phyloP scores from a whole-genome alignment of 1,139 yeast genomes.

The Scheffersomyces stambukii region DNA sequence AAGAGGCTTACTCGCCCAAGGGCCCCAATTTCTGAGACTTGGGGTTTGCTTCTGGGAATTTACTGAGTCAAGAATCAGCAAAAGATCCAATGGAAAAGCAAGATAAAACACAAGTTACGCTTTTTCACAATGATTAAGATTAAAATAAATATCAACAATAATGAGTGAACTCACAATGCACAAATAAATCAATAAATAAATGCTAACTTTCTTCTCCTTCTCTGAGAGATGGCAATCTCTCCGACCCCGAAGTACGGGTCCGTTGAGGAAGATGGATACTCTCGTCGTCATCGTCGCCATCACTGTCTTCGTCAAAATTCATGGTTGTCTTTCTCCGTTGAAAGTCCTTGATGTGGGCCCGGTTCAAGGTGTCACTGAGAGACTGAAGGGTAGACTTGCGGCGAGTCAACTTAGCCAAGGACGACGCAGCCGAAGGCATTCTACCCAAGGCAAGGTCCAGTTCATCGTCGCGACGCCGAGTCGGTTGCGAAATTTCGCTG shows the following conservation, averaged over 20 bases:
- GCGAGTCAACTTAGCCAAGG: constrained; percentile 1
- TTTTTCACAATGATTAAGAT: no score
- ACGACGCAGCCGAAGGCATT: constrained; percentile 4
- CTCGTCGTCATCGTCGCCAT: constrained; percentile 33
- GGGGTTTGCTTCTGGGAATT: no score
- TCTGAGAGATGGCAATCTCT: constrained; percentile 5
- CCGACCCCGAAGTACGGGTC: constrained; percentile 2
- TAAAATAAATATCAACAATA: not conserved
- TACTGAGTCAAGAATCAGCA: no score
- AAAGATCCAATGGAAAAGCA: no score
- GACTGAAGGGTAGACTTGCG: constrained; percentile 36
- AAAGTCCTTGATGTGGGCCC: constrained; percentile 87
- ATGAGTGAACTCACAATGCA: not conserved
- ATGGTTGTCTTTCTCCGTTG: constrained; percentile 53
- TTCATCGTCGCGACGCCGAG: constrained; percentile 8
- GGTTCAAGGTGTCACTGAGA: constrained; percentile 60
- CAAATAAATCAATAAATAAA: not conserved
- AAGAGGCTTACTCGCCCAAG: constrained; percentile 38
- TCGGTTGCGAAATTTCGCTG: not conserved
- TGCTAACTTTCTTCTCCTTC: constrained; percentile 3
- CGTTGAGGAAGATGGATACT: constrained; percentile 3
- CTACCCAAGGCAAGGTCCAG: constrained; percentile 9
- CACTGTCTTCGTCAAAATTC: constrained; percentile 33
- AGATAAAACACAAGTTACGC: no score
- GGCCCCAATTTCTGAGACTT: not conserved